Evolutionary conservation across 2,329 filamentous ascomycete genomes (phyloP), one percentile per base, ranked within the genome.

Genomic region (Aspergillus quadricinctus): DNA sequence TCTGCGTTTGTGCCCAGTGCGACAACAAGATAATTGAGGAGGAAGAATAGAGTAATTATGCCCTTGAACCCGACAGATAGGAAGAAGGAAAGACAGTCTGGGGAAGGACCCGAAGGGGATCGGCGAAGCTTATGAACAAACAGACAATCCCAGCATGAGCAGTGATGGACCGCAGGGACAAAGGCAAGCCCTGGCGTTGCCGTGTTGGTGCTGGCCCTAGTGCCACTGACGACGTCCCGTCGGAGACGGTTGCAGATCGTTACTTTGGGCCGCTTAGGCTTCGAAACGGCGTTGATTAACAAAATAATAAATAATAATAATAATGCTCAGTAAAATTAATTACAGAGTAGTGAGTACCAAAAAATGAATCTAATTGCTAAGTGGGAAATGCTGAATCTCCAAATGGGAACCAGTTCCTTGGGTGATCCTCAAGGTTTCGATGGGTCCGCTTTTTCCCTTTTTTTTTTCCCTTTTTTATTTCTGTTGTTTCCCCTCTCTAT

Each of bases 51-150:
- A 50, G 60, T 55, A 37, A 37, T 40, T 35, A 56, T 35, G 49
- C 50, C 53, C 48, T 53, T 29, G 51, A 60, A 59, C 58, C 60
- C 56, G 54, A 57, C 51, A 57, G 59, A 55, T 45, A 64, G 57
- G 57, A 52, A 64, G 59, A 67, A 61, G 49, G 52, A 62, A 60
- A 63, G 62, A 56, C 62, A 66, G 67, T 73, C 71, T 72, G 72
- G 72, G 72, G 71, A 72, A 65, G 62, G 61, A 59, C 61, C 58
- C 58, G 55, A 69, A 72, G 71, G 71, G 71, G 72, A 75, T 75
- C 72, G 72, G 69, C 72, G 71, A 73, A 74, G 72, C 72, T 75
- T 75, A 74, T 73, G 72, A 74, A 72, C 70, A 69, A 69, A 67
- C 64, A 67, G 64, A 68, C 62, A 65, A 65, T 68, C 62, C 57